phyloP scores from a whole-genome alignment of 2,329 filamentous ascomycete genomes.

The Nigrospora oryzae region DNA sequence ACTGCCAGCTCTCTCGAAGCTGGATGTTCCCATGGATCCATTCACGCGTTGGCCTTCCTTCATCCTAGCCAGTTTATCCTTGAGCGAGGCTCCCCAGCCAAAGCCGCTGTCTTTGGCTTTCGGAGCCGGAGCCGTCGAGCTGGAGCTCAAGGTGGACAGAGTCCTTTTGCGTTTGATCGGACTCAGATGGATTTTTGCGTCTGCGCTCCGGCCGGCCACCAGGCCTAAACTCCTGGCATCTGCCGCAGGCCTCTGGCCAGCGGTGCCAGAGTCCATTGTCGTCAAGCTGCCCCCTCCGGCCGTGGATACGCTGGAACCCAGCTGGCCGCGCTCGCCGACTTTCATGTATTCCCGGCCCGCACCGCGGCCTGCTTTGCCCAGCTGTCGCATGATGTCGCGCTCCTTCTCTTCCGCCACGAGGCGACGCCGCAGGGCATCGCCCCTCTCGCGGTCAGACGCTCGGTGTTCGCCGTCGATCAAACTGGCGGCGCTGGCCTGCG shows the following conservation, averaged over 20 bases:
- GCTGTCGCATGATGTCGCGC: slow-evolving; percentile 59
- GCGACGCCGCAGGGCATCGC: slow-evolving; percentile 57
- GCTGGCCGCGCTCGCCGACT: slow-evolving; percentile 13
- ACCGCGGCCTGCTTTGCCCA: slow-evolving; percentile 55
- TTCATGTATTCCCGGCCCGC: slow-evolving; percentile 66
- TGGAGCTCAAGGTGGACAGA: slow-evolving; percentile 30
- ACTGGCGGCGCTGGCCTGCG: slow-evolving; percentile 44
- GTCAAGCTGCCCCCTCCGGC: slow-evolving; percentile 1
- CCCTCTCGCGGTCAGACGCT: slow-evolving; percentile 35
- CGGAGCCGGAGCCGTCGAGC: slow-evolving; percentile 6
- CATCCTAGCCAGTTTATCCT: slow-evolving; percentile 51
- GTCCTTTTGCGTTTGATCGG: slow-evolving; percentile 53
- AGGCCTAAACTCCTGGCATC: slow-evolving; percentile 38
- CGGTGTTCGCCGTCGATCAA: slow-evolving; percentile 54
- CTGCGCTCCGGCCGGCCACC: slow-evolving; percentile 24
- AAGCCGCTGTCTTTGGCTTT: slow-evolving; percentile 11
- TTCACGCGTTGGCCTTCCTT: slow-evolving; percentile 48
- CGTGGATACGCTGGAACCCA: slow-evolving; percentile 4
- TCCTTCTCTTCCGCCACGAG: slow-evolving; percentile 64
- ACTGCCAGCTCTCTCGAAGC: slow-evolving; percentile 2
- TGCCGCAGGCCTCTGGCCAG: slow-evolving; percentile 18
- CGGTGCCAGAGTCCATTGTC: slow-evolving; percentile 8
- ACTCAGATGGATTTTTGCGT: slow-evolving; percentile 43
- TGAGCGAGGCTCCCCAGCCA: slow-evolving; percentile 50
- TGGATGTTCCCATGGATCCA: slow-evolving; percentile 5